A percentile compares a stretch with the other conserved stretches of the same genome.
These are phyloP conservation scores for Calonectria honghensis DNA, from an alignment of 2,329 filamentous ascomycete species.

Conservation along the genomic window DNA sequence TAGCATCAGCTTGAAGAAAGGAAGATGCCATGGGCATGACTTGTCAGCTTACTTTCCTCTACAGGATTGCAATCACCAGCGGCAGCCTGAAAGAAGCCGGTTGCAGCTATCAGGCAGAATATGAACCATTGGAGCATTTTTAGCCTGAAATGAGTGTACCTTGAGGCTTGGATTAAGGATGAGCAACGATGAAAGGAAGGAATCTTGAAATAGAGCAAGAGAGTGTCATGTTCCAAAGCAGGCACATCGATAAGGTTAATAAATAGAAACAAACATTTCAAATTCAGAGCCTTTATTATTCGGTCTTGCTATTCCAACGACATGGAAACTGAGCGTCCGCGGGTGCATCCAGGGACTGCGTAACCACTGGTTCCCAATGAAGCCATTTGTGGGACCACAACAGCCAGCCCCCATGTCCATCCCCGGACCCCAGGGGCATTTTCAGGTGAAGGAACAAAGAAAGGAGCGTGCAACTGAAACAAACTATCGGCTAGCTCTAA, in stretches of 20 bases:
- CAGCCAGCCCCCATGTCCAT: conserved; percentile 28
- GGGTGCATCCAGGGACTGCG: conserved; percentile 26
- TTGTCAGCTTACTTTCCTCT: conserved; percentile 41
- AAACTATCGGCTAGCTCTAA: background rate
- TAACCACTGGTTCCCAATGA: conserved; percentile 22
- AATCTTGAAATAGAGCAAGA: background rate
- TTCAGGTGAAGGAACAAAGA: conserved; percentile 23
- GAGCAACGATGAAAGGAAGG: background rate
- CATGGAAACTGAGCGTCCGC: background rate
- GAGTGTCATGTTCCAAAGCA: background rate
- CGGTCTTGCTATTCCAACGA: background rate
- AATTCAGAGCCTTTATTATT: no score
- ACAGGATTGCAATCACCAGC: conserved; percentile 48
- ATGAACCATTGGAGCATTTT: conserved; percentile 21
- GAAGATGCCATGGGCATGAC: no score
- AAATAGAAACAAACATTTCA: background rate
- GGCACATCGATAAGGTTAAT: background rate
- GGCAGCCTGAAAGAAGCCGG: conserved; percentile 10
- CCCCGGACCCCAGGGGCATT: background rate
- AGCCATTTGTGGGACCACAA: conserved; percentile 34
- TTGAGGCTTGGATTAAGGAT: background rate
- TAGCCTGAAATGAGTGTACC: background rate
- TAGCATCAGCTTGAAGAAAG: conserved; percentile 23
- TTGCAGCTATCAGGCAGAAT: conserved; percentile 15
- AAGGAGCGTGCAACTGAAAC: conserved; percentile 7